phyloP scores from a whole-genome alignment of 495 filamentous ascomycete genomes.

The Talaromyces stipitatus region DNA sequence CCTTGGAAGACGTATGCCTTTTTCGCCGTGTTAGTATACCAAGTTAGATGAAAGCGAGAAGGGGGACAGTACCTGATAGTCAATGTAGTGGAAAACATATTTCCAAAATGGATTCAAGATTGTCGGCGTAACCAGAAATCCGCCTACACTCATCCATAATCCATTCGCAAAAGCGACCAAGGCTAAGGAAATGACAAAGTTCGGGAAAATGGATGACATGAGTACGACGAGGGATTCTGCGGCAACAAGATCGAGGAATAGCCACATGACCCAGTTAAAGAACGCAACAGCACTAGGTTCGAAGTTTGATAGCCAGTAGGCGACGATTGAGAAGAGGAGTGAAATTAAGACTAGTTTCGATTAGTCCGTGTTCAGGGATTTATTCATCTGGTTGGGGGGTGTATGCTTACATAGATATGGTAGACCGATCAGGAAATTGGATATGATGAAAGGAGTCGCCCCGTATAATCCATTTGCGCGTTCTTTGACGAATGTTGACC shows the following conservation, averaged over 20 bases:
- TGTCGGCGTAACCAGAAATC: slow-evolving; percentile 65
- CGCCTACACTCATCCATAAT: slow-evolving; percentile 77
- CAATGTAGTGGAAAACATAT: slow-evolving; percentile 79
- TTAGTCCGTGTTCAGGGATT: neutral
- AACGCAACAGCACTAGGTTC: slow-evolving; percentile 56
- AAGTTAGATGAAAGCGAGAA: neutral
- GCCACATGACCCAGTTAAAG: slow-evolving; percentile 77
- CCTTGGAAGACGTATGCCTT: slow-evolving; percentile 74
- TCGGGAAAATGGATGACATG: slow-evolving; percentile 61
- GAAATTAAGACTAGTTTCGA: slow-evolving; percentile 3
- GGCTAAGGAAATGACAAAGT: slow-evolving; percentile 70
- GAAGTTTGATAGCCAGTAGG: slow-evolving; percentile 78
- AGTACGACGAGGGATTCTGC: slow-evolving; percentile 77
- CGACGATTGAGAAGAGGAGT: slow-evolving; percentile 59
- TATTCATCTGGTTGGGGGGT: neutral
- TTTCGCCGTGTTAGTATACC: neutral
- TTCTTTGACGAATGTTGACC: slow-evolving; percentile 65
- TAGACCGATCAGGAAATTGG: slow-evolving; percentile 75
- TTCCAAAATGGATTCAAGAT: slow-evolving; percentile 75
- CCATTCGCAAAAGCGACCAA: slow-evolving; percentile 76
- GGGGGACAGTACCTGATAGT: slow-evolving; percentile 51
- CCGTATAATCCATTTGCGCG: slow-evolving; percentile 77
- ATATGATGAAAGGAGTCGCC: slow-evolving; percentile 58
- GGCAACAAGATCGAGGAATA: slow-evolving; percentile 75
- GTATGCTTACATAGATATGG: slow-evolving; percentile 56